A percentile compares a stretch with the other conserved stretches of the same genome.
Conservation (phyloP, 2,329 filamentous ascomycete genomes). For the Malbranchea cinnamomea region DNA sequence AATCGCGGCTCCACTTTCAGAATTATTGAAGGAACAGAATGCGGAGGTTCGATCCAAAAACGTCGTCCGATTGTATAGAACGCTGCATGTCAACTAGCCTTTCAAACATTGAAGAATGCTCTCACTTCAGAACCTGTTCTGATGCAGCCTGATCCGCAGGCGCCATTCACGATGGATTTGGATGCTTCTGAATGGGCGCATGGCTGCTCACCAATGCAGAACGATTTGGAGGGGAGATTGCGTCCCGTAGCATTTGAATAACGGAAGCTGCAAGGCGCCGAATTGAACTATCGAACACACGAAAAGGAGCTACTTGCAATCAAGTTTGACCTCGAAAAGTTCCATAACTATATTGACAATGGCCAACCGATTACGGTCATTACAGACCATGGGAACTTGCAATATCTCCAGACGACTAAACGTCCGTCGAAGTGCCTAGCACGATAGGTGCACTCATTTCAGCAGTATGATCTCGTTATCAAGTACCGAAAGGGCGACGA, state of each 20-base stretch:
- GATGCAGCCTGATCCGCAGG: background rate
- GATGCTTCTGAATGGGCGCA: constrained; percentile 1
- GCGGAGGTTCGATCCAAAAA: constrained; percentile 1
- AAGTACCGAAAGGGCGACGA: background rate
- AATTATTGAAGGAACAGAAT: constrained; percentile 3
- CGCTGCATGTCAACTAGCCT: too few species aligned
- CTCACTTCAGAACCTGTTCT: too few species aligned
- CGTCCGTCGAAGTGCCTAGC: background rate
- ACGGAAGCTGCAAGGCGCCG: constrained; percentile 2
- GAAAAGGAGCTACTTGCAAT: constrained; percentile 5
- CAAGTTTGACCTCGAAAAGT: constrained; percentile 2
- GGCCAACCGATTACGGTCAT: constrained; percentile 3
- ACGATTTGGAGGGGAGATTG: background rate
- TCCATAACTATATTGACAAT: constrained; percentile 4
- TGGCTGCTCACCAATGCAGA: background rate
- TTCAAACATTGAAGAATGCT: too few species aligned
- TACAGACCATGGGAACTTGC: constrained; percentile 2
- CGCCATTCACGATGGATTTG: background rate
- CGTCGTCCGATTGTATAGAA: too few species aligned
- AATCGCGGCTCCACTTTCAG: constrained; percentile 1
- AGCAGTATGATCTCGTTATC: too few species aligned
- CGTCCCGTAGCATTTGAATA: constrained; percentile 2
- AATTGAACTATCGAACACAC: constrained; percentile 6
- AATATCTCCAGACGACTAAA: constrained; percentile 3
- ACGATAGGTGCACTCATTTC: background rate